Base-by-base conservation (phyloP, 2,329 filamentous ascomycete species). In the Ophiocordyceps camponoti-floridani region DNA sequence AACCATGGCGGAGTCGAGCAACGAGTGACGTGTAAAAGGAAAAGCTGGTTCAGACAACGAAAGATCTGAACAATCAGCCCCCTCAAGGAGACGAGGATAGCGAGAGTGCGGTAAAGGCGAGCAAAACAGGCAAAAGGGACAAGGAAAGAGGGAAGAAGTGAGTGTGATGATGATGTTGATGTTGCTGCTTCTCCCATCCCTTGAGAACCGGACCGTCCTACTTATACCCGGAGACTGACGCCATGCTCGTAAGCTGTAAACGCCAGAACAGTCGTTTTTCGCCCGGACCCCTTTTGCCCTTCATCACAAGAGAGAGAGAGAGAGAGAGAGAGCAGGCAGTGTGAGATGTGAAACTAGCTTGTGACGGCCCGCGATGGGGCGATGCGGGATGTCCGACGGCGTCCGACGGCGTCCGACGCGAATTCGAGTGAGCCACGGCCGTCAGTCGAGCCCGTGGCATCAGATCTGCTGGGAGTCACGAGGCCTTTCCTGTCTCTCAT, bases 1-100 rank as follows among this genome's bases (percentile, higher is more conserved):
- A 9, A 48, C 46, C 49, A 49, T 51, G 41, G 23, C 23, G 23
- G 23, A 23, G 23, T 23, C 23, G 5, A 23, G 23, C 23, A 23
- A 5, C 28, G 28, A 30, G 12, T 12, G 28, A 30, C 27, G 27
- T 30, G 31, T 13, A 31, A 33, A 11, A 33, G 13, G 30, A n/a
- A 35, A 10, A 18, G 16, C 35, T 38, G 35, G 35, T 38, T 38
- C 16, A 9, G 11, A 38, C 6, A 18, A 38, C 8, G 16, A 38
- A 10, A 18, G 10, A 16, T 18, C 18, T 4, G 35, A 19, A 38
- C 16, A n/a, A 18, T 19, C n/a, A 38, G 35, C 35, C 16, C 18
- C n/a, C n/a, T 16, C 16, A 4, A 18, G 18, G n/a, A 18, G 18
- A 18, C 35, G 35, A 38, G 16, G 6, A 16, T 38, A n/a, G 16